Evolutionary conservation across 164 flowering plant species (phyloP), one percentile per base, ranked within the genome.

Genomic region (Nelumbo lutea): DNA sequence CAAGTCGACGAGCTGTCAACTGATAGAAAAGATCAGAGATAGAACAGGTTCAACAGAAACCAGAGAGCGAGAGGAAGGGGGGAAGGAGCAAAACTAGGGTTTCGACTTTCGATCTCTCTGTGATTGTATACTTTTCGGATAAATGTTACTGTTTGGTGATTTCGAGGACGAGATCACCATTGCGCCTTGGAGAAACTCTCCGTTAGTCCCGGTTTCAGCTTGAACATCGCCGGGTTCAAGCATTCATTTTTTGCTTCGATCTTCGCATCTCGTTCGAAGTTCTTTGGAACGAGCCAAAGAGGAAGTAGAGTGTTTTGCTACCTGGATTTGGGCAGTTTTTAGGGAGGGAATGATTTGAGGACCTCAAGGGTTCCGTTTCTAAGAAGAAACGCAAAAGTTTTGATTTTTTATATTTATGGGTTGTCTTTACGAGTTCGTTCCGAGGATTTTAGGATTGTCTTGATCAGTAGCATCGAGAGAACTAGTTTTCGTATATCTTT

Each of bases 1-100:
- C 27, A 42, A 60, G 45, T 14, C 62, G 45, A 60, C 62, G 45
- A 60, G 45, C 62, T 60, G 42, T 60, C 62, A 41, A 41, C 62
- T 41, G 62, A 27, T 1, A 57, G 45, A 41, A 8, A 42, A 9
- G 42, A 11, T 13, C 2, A 47, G 50, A 47, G 50, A 47, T 5
- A 47, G 50, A 47, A 8, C 5, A 8, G 8, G 50, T 47, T 27
- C 27, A 27, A 27, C 27, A 27, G 27, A 27, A 27, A 27, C 27
- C 27, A 27, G 27, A 27, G 27, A 27, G 27, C 40, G 40, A 40
- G 27, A 3, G 58, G 6, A 57, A 40, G 40, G 8, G 59, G 27
- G 38, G 3, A 1, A n/a, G 2, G 27, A 2, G 4, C 4, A 40
- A 8, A 39, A 40, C 42, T 9, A 40, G 44, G 62, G 13, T 41